Evolutionary conservation across 2,329 filamentous ascomycete genomes (phyloP), one percentile per base, ranked within the genome.

Genomic region (Spiromastix sp.): DNA sequence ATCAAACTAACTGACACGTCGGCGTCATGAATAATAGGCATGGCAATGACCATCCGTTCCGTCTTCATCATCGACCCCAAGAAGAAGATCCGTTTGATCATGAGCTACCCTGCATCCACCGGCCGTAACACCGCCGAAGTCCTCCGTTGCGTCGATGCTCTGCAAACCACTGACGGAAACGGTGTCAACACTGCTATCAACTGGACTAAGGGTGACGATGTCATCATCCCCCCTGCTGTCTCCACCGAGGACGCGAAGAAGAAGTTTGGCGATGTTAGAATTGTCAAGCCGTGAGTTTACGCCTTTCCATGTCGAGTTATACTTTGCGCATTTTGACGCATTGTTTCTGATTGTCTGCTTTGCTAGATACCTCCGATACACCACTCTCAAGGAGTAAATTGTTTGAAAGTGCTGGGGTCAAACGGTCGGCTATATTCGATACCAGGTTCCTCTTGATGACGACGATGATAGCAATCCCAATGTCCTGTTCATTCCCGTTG

Each of bases 1-100:
- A 24, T 24, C 7, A 7, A 7, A 24, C 7, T 24, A 24, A 24
- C n/a, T 7, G 7, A n/a, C 21, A 24, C 21, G n/a, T 29, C 38
- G 25, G 32, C 31, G 30, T 20, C 32, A 34, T 41, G 37, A 43
- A 16, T 11, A 25, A 27, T 11, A 37, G 48, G 48, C 49, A 82
- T 89, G 50, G 85, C 86, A 38, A 89, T 93, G 67, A 94, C 87
- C 50, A 93, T 95, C 66, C 85, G 87, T 54, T 85, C 82, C 50
- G 87, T 94, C 57, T 94, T 93, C 72, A 72, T 94, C 66, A 91
- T 94, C 61, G 86, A 94, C 69, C 86, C 86, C 45, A 77, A 76
- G 63, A 94, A 93, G 79, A 89, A 81, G 62, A 91, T 94, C 66
- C 81, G 87, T 51, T 77, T 87, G 58, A 93, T 85, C 60, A 81